Base-by-base conservation (phyloP, 2,329 filamentous ascomycete genomes). In the Trichoderma aggressivum region DNA sequence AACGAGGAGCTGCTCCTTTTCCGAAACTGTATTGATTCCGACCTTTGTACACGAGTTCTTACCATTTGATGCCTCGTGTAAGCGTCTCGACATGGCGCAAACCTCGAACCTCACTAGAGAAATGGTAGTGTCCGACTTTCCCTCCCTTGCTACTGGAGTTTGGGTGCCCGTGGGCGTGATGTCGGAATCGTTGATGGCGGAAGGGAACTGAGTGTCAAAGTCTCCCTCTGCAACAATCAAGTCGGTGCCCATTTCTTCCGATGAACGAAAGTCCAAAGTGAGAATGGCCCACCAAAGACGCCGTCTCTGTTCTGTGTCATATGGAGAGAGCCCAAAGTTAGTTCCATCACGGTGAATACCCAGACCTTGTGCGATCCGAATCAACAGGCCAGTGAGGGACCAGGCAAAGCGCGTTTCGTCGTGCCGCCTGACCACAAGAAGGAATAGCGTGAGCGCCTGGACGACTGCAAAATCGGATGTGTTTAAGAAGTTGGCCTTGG, bases 211-310 rank as follows among this genome's bases (percentile, higher is more conserved):
- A 0, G 86, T 86, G 70, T 88, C 86, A 56, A 82, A 87, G 4
- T 77, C 77, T 11, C 77, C 74, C 5, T 82, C 81, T 12, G 80
- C 75, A 16, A 86, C 82, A 5, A 80, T 81, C 21, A 86, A 79
- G 59, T 83, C 84, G 21, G 82, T 83, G 12, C 86, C 87, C 3
- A 86, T 80, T 69, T 88, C 85, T 72, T 90, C 87, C 3, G 86
- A 84, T 0, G 85, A 83, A 10, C 86, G 83, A 3, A 86, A 78
- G 74, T 91, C 89, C 0, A 90, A 80, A 3, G 86, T 81, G 53
- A 88, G 80, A 11, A 91, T 82, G n/a, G 85, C 82, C 84, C 87
- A 90, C 86, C 89, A 91, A 0, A 90, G 77, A 2, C 89, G 83
- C 26, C 89, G 83, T 47, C 89, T 82, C 78, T 90, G 86, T 76